Percentiles rank a stretch among this genome's conserved stretches.
Conservation (phyloP, 257 asterid species). For the Lycium barbarum region DNA sequence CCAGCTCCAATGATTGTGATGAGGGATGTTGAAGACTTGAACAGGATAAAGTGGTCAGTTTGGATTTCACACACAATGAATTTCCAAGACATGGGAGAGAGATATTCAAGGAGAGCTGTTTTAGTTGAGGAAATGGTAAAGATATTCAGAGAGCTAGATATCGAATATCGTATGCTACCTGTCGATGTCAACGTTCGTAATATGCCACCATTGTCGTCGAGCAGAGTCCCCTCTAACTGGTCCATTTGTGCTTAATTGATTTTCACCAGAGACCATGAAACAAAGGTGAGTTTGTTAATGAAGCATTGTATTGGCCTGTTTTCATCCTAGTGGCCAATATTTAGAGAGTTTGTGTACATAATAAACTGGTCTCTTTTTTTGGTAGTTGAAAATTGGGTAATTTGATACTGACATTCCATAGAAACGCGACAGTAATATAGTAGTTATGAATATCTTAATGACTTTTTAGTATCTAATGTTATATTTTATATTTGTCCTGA, state of each 20-base stretch:
- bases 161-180: conserved; percentile 83
- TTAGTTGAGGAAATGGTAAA: conserved; percentile 83
- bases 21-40: conserved; percentile 91
- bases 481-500: not conserved
- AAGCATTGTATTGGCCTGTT: not conserved
- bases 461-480: not conserved
- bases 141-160: conserved; percentile 74
- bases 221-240: conserved; percentile 83
- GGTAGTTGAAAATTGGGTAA: not conserved
- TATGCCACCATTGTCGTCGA: conserved; percentile 65
- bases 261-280: not conserved
- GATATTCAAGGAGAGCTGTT: conserved; percentile 74
- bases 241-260: conserved; percentile 33
- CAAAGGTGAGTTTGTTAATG: not conserved
- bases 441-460: conserved; percentile 8
- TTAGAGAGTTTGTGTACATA: not conserved
- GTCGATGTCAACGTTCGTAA: conserved; percentile 71
- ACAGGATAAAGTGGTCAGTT: conserved; percentile 73
- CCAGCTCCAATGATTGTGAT: conserved; percentile 74
- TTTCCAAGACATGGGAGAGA: conserved; percentile 91
- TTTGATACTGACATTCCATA: not conserved
- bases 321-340: not conserved
- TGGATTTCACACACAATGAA: conserved; percentile 87
- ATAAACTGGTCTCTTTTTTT: not conserved
- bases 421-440: not conserved